Evolutionary conservation across 176 grass and related monocot species (phyloP), one percentile per base, ranked within the genome.

Genomic region (Pharus latifolius): DNA sequence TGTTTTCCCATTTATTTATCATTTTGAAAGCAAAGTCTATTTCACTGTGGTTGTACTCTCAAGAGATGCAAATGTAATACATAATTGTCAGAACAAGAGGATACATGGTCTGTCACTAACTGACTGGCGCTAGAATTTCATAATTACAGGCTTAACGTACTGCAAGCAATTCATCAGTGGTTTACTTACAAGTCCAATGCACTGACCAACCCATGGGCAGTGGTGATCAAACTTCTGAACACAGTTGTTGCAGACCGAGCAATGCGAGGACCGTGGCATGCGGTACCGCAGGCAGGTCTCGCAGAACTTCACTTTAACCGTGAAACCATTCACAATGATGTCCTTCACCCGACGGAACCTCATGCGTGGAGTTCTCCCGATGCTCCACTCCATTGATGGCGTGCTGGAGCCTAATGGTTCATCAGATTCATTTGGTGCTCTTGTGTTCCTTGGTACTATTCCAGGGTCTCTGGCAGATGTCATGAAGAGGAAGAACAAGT

Each of bases 161-260:
- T 28, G 16, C n/a, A n/a, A 22, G 23, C n/a, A n/a, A 22, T 20
- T 49, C 8, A 19, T 20, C 4, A 17, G 31, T 17, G 27, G 3
- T 2, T 55, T 69, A 69, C 83, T 91, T 80, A 86, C 83, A 1
- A 83, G 59, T 49, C 83, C 88, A 63, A 86, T 91, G 79, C 88
- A 91, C 75, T 91, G 88, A 54, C 84, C 89, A 9, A 88, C 73
- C 89, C 89, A 92, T 26, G 89, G 89, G 73, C 89, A 88, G 55
- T 92, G 89, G 78, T 92, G 89, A 29, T 86, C 88, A 61, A 91
- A 91, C 79, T 83, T 91, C 29, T 86, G 79, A 25, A 91, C 65
- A 7, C 88, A 91, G 58, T 91, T 91, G 66, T 91, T 80, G 79
- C 88, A 91, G 70, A 80, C 76, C 27, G 88, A 79, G 79, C 88